Conservation (phyloP, 2,329 filamentous ascomycete genomes). For the Trichoderma asperellum region DNA sequence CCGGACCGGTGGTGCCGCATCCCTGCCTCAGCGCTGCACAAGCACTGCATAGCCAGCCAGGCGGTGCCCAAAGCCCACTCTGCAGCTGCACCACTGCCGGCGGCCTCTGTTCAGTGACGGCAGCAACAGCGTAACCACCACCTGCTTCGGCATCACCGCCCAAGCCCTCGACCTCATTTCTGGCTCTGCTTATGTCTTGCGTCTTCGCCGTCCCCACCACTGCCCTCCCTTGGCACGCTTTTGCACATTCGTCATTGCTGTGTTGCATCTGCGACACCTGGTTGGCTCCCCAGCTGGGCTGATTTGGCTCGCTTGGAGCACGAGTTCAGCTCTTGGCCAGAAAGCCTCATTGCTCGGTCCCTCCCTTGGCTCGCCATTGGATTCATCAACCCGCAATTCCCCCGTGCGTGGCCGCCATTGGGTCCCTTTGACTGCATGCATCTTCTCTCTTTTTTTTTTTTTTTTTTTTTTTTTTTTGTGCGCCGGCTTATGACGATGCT, state of each 20-base stretch:
- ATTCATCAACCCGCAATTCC: constrained; percentile 10
- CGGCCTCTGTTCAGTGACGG: constrained; percentile 13
- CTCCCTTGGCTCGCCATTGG: constrained; percentile 17
- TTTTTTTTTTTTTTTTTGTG: background rate
- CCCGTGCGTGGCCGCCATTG: constrained; percentile 6
- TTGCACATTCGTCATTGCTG: background rate
- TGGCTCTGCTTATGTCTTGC: background rate
- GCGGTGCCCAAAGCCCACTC: constrained; percentile 22
- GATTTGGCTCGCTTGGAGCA: constrained; percentile 19
- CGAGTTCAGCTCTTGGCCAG: background rate
- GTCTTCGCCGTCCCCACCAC: background rate
- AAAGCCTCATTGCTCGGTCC: constrained; percentile 6
- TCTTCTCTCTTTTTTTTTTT: background rate
- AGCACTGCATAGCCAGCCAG: constrained; percentile 24
- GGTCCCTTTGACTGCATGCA: background rate
- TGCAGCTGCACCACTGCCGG: constrained; percentile 20
- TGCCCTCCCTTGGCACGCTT: background rate
- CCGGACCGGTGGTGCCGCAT: constrained; percentile 8
- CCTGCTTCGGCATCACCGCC: constrained; percentile 22
- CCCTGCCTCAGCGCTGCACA: constrained; percentile 22
- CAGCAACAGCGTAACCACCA: background rate
- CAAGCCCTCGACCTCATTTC: background rate
- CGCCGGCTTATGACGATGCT: constrained; percentile 30
- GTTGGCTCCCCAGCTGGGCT: constrained; percentile 18
- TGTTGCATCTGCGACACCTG: constrained; percentile 16